phyloP scores from a whole-genome alignment of 2,329 filamentous ascomycete species.

The Beauveria brongniartii region DNA sequence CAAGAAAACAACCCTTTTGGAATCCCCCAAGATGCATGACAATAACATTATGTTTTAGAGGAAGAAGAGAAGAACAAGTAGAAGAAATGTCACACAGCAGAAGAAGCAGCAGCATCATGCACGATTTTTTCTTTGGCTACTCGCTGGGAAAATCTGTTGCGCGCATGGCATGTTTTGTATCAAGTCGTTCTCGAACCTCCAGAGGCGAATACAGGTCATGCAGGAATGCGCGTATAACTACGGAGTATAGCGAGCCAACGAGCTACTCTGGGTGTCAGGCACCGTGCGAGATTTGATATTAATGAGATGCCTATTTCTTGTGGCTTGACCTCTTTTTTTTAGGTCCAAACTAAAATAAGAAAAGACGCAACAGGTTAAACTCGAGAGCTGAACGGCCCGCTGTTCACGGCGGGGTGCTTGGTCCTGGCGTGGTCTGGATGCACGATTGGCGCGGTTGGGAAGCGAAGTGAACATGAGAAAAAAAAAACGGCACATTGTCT shows the following conservation, averaged over 20 bases:
- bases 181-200: background rate
- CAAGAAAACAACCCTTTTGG: background rate
- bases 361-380: background rate
- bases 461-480: background rate
- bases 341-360: background rate
- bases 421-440: background rate
- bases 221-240: background rate
- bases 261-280: too few relatives aligned
- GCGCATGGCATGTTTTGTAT: background rate
- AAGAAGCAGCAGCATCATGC: background rate
- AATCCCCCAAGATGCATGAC: background rate
- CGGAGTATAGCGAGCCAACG: background rate
- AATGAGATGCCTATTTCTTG: too few relatives aligned
- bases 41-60: too few relatives aligned
- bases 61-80: too few relatives aligned
- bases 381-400: constrained; percentile 1
- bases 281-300: too few relatives aligned
- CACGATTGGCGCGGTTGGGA: background rate
- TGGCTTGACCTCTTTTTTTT: background rate
- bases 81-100: background rate
- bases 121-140: background rate
- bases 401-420: background rate
- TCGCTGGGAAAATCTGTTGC: background rate
- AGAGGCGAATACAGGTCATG: background rate
- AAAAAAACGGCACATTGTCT: too few relatives aligned